Conservation (phyloP, 1,284 basidiomycete species). For the Stygiomarasmius scandens region DNA sequence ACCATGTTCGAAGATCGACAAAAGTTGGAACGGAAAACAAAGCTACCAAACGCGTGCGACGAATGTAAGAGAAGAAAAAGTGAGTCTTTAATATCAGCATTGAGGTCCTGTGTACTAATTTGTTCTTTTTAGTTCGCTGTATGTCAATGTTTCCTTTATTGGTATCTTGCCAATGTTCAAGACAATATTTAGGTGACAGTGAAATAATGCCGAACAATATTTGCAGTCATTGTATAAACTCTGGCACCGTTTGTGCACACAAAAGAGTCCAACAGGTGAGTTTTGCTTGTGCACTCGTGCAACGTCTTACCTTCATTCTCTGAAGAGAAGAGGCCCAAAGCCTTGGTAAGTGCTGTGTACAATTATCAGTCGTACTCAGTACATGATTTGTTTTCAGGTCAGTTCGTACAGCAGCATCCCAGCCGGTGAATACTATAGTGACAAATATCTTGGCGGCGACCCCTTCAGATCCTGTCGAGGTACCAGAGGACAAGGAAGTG, state of each 20-base stretch:
- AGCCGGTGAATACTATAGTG: background rate
- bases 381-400: background rate
- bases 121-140: background rate
- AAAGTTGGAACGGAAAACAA: background rate
- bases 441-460: background rate
- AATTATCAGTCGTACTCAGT: background rate
- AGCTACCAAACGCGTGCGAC: conserved; percentile 14
- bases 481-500: background rate
- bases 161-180: no score
- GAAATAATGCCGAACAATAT: background rate
- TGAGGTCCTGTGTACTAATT: background rate
- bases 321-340: background rate
- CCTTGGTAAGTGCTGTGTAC: background rate
- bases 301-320: background rate
- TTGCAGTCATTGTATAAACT: background rate
- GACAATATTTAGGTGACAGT: background rate
- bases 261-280: background rate
- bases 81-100: background rate
- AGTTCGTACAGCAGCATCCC: background rate
- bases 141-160: background rate
- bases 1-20: background rate
- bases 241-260: background rate
- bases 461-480: background rate
- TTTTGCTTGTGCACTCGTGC: background rate
- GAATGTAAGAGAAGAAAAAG: conserved; percentile 10